Evolutionary conservation across 768 basidiomycete species (phyloP), one percentile per base, ranked within the genome.

Genomic region (Hericium coralloides): DNA sequence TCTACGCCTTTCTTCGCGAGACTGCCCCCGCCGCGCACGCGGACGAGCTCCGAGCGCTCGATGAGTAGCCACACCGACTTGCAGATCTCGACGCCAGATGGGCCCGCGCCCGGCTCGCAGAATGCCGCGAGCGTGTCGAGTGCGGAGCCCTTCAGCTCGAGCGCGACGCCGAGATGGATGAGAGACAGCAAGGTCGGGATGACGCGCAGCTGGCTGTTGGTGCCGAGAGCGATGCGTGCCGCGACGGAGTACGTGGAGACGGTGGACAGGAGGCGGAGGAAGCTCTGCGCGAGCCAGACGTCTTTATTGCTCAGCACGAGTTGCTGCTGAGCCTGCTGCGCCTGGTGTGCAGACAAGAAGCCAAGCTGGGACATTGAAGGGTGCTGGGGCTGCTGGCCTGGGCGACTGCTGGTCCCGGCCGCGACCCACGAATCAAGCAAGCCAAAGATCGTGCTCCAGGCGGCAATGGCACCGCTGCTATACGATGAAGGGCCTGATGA

Each of bases 71-170:
- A 95, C 0, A 93, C 83, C 4, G 82, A 80, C 66, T 83, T 83
- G 68, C 90, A 91, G 39, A 93, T 81, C 64, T 94, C 90, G 12
- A 87, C 81, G 6, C 89, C 91, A 0, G 79, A 72, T 12, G 69
- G 64, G 1, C 89, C 87, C 0, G 86, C 90, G 9, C 89, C 91
- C 7, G 91, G 86, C 54, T 82, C 78, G 59, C 90, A 89, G 71
- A 95, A 95, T 1, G 91, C 83, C 6, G 88, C 80, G 8, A 95
- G 73, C 0, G 90, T 82, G 43, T 89, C 83, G 60, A 94, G 89
- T 3, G 94, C 73, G 0, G 88, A 83, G 5, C 91, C 93, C 62
- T 95, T 95, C 52, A 95, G 76, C 64, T 95, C 91, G n/a, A 95
- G 76, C 1, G 92, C 90, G n/a, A 94, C 79, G 12, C 85, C 78